These are phyloP conservation scores for Epichloe bromicola DNA, from an alignment of 2,329 filamentous ascomycete genomes.

Conservation along the genomic window DNA sequence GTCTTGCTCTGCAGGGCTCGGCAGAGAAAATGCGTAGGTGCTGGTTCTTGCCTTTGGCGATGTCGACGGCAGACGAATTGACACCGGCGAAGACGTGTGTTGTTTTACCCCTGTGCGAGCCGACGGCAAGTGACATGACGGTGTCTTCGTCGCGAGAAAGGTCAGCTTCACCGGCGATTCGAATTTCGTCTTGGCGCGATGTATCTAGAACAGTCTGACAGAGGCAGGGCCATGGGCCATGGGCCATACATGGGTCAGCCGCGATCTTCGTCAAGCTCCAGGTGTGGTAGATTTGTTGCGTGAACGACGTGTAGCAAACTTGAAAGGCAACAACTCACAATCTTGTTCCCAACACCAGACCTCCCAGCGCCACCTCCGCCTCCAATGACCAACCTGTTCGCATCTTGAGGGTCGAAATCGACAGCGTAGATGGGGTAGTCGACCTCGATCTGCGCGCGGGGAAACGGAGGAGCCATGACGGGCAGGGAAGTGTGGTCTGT, in stretches of 20 bases:
- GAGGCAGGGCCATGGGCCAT: not conserved
- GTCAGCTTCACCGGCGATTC: constrained; percentile 57
- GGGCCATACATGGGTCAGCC: not conserved
- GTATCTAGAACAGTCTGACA: constrained; percentile 57
- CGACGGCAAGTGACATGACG: constrained; percentile 67
- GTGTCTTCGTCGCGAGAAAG: constrained; percentile 80
- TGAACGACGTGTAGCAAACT: not conserved
- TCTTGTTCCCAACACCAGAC: constrained; percentile 76
- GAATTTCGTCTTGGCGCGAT: constrained; percentile 48
- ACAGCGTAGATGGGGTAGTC: constrained; percentile 78
- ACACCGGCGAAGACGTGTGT: constrained; percentile 59
- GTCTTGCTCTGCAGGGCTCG: constrained; percentile 20
- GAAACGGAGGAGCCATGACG: constrained; percentile 27
- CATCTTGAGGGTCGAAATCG: constrained; percentile 75
- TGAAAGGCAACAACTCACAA: constrained; percentile 38
- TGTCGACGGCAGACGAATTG: constrained; percentile 63
- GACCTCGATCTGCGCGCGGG: constrained; percentile 50
- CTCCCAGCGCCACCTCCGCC: constrained; percentile 76
- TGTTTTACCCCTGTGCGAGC: constrained; percentile 42
- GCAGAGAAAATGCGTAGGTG: constrained; percentile 71
- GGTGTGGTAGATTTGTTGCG: not conserved
- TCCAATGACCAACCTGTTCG: constrained; percentile 63
- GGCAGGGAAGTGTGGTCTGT: not conserved
- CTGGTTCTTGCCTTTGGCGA: constrained; percentile 65
- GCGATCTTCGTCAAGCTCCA: not conserved